phyloP scores from a whole-genome alignment of 257 asterid species.

The Mentha longifolia region DNA sequence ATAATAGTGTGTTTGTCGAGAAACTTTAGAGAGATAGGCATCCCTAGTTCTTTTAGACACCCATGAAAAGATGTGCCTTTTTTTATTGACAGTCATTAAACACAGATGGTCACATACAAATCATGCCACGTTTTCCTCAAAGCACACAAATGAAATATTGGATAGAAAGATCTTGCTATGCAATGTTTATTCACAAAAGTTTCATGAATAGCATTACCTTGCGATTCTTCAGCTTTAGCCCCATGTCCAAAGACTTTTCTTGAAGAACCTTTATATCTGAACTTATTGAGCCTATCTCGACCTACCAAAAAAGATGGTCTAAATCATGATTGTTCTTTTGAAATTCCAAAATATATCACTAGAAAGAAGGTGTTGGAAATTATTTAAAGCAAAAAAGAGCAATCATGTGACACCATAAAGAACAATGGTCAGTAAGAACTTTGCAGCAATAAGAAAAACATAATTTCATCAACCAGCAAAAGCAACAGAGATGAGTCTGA shows the following conservation, averaged over 20 bases:
- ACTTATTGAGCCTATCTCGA: constrained; percentile 98
- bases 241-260: constrained; percentile 99
- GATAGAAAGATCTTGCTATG: background rate
- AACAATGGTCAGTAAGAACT: constrained; percentile 17
- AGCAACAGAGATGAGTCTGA: background rate
- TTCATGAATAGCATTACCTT: constrained; percentile 58
- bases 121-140: background rate
- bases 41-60: background rate
- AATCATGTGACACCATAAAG: constrained; percentile 23
- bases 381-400: constrained; percentile 11
- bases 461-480: background rate
- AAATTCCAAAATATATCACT: constrained; percentile 11
- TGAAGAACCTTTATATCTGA: constrained; percentile 96
- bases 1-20: background rate
- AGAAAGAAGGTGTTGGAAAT: background rate
- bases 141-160: background rate
- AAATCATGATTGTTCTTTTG: constrained; percentile 26
- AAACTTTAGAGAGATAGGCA: background rate
- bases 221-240: constrained; percentile 95
- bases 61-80: background rate
- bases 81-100: constrained; percentile 1
- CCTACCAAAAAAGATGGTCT: constrained; percentile 48
- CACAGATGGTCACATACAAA: background rate
- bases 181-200: constrained; percentile 10
- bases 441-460: background rate